Percentiles rank a stretch among this genome's conserved stretches.
phyloP scores from a whole-genome alignment of 73 alveolate genomes.

The Breviolum minutum region DNA sequence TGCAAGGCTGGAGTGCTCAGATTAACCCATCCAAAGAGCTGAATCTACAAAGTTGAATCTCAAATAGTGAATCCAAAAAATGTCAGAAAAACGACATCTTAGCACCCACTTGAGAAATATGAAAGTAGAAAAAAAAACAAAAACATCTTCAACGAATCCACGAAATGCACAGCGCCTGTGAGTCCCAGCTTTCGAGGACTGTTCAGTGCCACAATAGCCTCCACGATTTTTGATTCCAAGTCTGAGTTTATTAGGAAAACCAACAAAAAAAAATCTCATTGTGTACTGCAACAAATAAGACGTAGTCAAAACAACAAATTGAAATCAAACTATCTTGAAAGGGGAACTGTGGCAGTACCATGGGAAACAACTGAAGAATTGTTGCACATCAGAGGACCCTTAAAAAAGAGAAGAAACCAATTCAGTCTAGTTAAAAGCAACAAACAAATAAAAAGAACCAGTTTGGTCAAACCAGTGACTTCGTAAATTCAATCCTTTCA shows the following conservation, averaged over 20 bases:
- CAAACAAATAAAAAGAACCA: no score
- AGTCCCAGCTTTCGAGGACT: slow-evolving; percentile 86
- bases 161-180: neutral
- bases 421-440: no score
- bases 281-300: neutral
- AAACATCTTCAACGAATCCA: neutral
- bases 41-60: no score
- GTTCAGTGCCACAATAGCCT: slow-evolving; percentile 77
- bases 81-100: neutral
- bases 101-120: neutral
- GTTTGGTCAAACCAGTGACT: no score
- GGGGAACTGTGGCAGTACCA: no score
- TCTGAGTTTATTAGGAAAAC: no score
- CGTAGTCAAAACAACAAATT: neutral
- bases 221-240: neutral
- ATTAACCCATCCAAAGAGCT: no score
- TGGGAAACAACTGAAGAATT: no score
- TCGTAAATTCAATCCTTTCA: no score
- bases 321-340: neutral
- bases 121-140: neutral
- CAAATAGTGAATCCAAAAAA: no score
- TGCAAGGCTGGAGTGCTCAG: neutral
- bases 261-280: neutral
- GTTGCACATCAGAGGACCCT: no score
- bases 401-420: no score